A percentile compares a stretch with the other conserved stretches of the same genome.
phyloP scores from a whole-genome alignment of 169 alveolate species.

The Theileria parva region DNA sequence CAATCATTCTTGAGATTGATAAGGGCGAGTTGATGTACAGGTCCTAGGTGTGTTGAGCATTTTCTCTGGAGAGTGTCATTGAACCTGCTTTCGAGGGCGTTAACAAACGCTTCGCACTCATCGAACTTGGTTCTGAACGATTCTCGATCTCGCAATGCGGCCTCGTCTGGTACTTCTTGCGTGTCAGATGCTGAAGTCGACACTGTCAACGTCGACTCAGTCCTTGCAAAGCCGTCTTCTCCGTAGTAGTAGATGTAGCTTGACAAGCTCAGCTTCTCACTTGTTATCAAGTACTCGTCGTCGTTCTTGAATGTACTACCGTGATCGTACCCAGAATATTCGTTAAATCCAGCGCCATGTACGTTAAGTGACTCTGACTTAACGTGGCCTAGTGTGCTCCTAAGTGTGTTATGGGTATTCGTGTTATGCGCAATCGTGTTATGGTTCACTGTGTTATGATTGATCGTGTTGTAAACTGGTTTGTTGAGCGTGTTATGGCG shows the following conservation, averaged over 20 bases:
- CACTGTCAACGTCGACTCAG: slow-evolving; percentile 16
- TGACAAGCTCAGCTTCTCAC: not conserved
- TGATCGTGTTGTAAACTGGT: too few species aligned
- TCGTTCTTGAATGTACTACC: not conserved
- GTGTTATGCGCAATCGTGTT: too few species aligned
- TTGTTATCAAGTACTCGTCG: not conserved
- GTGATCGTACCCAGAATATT: not conserved
- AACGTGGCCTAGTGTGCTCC: not conserved
- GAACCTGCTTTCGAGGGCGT: slow-evolving; percentile 50
- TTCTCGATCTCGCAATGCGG: not conserved
- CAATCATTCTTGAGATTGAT: slow-evolving; percentile 9
- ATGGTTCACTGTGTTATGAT: too few species aligned
- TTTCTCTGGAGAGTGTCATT: slow-evolving; percentile 43
- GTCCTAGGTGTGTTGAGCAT: slow-evolving; percentile 21
- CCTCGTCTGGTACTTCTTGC: not conserved
- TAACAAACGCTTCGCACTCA: slow-evolving; percentile 52
- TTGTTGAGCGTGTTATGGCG: too few species aligned
- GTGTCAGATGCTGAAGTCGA: slow-evolving; percentile 8
- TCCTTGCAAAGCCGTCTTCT: not conserved
- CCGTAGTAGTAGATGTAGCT: slow-evolving; percentile 1
- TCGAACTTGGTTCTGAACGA: slow-evolving; percentile 18
- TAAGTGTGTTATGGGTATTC: too few species aligned
- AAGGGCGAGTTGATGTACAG: not conserved
- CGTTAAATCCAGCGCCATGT: not conserved
- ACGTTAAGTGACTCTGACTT: not conserved